These are phyloP conservation scores for Debaryomyces sp. DNA, from an alignment of 1,139 yeast species.

Conservation along the genomic window DNA sequence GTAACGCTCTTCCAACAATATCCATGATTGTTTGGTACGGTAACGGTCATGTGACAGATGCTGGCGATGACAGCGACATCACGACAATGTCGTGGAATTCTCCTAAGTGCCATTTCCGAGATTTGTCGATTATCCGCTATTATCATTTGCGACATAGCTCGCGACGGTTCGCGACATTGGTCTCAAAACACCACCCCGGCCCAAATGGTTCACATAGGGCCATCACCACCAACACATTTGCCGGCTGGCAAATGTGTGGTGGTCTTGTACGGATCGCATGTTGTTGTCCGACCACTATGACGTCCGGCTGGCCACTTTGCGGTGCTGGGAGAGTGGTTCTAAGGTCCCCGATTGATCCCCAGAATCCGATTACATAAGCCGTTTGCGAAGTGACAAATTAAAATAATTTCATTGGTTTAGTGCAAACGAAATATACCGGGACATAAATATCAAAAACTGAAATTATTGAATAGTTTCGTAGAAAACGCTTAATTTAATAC, in stretches of 20 bases:
- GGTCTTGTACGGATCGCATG: too few species aligned
- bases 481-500: not conserved
- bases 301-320: too few species aligned
- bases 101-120: too few species aligned
- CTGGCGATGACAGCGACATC: not conserved
- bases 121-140: too few species aligned
- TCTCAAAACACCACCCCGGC: too few species aligned
- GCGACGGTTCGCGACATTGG: too few species aligned
- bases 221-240: too few species aligned
- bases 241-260: not conserved
- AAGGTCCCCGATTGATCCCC: not conserved
- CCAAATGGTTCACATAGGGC: too few species aligned
- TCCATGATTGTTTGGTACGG: not conserved
- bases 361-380: not conserved
- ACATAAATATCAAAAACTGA: not conserved
- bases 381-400: conserved; percentile 1
- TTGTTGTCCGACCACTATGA: too few species aligned
- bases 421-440: conserved; percentile 2
- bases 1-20: not conserved
- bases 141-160: too few species aligned
- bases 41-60: not conserved
- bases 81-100: not conserved
- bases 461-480: not conserved
- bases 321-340: too few species aligned
- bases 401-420: conserved; percentile 3